Evolutionary conservation across 1,139 yeast genomes (phyloP).

Genomic region (Lodderomyces jiufengensis): DNA sequence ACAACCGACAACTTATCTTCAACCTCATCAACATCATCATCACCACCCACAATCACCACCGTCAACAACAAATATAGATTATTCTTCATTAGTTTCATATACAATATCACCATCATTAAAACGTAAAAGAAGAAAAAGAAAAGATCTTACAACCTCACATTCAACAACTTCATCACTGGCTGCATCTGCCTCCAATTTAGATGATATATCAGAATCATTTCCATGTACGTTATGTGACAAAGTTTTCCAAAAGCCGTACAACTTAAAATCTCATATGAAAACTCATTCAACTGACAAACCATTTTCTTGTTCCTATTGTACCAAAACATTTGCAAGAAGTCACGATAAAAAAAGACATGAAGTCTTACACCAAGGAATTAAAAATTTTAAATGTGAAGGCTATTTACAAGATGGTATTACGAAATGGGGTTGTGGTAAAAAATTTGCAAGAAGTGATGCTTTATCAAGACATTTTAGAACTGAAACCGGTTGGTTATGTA

Average conservation of each 20-base stretch:
- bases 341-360: constrained; percentile 60
- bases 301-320: constrained; percentile 45
- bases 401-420: constrained; percentile 47
- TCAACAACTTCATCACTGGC: constrained; percentile 1
- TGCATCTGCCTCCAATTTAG: constrained; percentile 4
- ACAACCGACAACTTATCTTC: not conserved
- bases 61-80: constrained; percentile 24
- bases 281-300: constrained; percentile 58
- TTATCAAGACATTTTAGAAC: constrained; percentile 56
- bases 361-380: constrained; percentile 49
- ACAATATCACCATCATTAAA: constrained; percentile 37
- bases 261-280: constrained; percentile 52
- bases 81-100: constrained; percentile 34
- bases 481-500: constrained; percentile 57
- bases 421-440: constrained; percentile 59
- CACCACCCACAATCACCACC: constrained; percentile 3
- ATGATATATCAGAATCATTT: constrained; percentile 18
- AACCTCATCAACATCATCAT: constrained; percentile 2
- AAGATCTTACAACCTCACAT: not conserved
- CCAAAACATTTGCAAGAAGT: constrained; percentile 51
- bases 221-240: constrained; percentile 49
- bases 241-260: constrained; percentile 51
- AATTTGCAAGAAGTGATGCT: constrained; percentile 57
- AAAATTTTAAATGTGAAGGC: constrained; percentile 56
- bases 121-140: constrained; percentile 26